phyloP scores from a whole-genome alignment of 2,329 filamentous ascomycete genomes.

The Lojkania enalia region DNA sequence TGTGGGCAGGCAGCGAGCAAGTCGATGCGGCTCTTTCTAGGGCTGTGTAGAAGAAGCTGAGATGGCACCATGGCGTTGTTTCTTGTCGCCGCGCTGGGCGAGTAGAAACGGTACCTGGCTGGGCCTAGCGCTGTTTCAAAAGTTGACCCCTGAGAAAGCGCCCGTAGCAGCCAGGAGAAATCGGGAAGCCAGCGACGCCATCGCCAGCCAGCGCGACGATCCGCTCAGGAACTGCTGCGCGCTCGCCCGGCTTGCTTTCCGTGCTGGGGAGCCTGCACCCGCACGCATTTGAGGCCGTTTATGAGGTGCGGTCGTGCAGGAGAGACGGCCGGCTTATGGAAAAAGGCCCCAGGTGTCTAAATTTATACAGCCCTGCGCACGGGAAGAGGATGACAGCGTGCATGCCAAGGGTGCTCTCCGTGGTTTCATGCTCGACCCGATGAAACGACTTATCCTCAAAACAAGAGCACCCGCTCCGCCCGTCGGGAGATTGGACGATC shows the following conservation, averaged over 20 bases:
- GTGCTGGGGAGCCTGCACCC: constrained; percentile 9
- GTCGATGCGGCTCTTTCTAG: constrained; percentile 26
- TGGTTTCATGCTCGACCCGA: constrained; percentile 36
- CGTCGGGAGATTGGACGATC: constrained; percentile 47
- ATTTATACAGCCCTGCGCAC: constrained; percentile 36
- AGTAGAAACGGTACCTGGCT: constrained; percentile 26
- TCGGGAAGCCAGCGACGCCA: constrained; percentile 33
- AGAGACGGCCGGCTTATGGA: constrained; percentile 20
- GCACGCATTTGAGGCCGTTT: neutral
- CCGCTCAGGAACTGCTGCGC: constrained; percentile 21
- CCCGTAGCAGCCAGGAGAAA: constrained; percentile 25
- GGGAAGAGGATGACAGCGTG: constrained; percentile 36
- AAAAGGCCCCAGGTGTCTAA: constrained; percentile 30
- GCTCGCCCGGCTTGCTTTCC: neutral
- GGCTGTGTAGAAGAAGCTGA: constrained; percentile 27
- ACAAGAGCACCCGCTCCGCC: constrained; percentile 44
- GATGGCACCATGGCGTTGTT: constrained; percentile 18
- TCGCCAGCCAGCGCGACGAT: constrained; percentile 28
- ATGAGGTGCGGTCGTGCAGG: constrained; percentile 6
- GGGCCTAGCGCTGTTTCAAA: constrained; percentile 36
- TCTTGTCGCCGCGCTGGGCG: constrained; percentile 35
- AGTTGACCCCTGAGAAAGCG: constrained; percentile 25
- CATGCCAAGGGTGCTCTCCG: constrained; percentile 41
- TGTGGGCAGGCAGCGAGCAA: constrained; percentile 20
- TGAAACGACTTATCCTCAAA: constrained; percentile 45